Base-by-base conservation (phyloP, 306 rosid species). In the Pyrus betulifolia region DNA sequence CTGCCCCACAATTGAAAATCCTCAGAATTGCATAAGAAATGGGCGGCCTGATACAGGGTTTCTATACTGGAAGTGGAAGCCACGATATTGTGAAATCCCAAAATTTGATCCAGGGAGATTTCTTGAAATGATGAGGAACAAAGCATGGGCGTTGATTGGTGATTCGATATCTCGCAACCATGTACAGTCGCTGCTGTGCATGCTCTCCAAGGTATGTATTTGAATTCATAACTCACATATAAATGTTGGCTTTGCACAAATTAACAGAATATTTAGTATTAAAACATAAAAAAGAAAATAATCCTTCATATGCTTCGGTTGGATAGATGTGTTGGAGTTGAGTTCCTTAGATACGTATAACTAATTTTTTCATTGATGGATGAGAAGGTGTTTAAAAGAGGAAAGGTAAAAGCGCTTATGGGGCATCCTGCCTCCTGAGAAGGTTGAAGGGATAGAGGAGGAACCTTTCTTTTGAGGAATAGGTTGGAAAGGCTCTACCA, bases 131-230 rank as follows among this genome's bases (percentile, higher is more conserved):
- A 92, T 92, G 99, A 88, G 97, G 78, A 72, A 85, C 76, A 96
- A 92, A 81, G 65, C 74, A 21, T 96, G 93, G 99, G 99, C 91
- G 40, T 78, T 96, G 76, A 87, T 96, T 23, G 99, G 99, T 11
- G 99, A 96, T 86, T 96, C 99, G 2, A 96, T 96, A 65, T 81
- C 92, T 35, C 98, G 99, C 49, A 96, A 96, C 85, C 99, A 96
- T 81, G 96, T 92, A 22, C 99, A 96, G 67, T 96, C 99, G 1
- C 61, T 92, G 82, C 78, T 96, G 67, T 96, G 99, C 87, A 76
- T 89, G 86, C 97, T 96, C 59, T 85, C 99, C 28, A 85, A 78
- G 97, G 99, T 93, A 87, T n/a, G 64, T 63, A 28, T 82, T 64
- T 49, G 61, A 38, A 86, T 55, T 79, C 27, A 23, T 30, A 31